A percentile compares a stretch with the other conserved stretches of the same genome.
These are phyloP conservation scores for Chaetothyriales sp. DNA, from an alignment of 2,329 filamentous ascomycete genomes.

Conservation along the genomic window DNA sequence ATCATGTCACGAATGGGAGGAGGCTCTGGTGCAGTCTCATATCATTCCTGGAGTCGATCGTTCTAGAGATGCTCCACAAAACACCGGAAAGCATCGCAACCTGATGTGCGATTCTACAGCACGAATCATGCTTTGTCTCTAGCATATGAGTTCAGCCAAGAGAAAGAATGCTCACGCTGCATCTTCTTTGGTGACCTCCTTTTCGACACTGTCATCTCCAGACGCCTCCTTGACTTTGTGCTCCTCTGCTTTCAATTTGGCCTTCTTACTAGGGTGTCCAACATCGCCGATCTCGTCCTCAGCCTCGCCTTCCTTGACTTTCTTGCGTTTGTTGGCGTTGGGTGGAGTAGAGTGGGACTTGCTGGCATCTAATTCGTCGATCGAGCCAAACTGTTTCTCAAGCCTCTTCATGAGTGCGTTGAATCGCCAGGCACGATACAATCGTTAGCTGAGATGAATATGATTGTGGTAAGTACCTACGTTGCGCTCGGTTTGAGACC, in stretches of 20 bases:
- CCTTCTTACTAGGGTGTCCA: conserved; percentile 3
- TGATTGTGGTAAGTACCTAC: background rate
- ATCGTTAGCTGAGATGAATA: background rate
- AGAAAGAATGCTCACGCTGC: conserved; percentile 1
- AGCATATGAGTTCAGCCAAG: conserved; percentile 6
- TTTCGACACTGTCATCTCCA: conserved; percentile 5
- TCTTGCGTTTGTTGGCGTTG: background rate
- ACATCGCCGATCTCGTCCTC: conserved; percentile 26
- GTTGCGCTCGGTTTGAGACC: background rate
- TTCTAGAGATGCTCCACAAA: too few relatives aligned
- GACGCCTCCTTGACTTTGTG: background rate
- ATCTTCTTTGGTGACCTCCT: background rate
- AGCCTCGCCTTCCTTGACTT: background rate
- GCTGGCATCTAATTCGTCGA: background rate
- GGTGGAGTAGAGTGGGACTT: background rate
- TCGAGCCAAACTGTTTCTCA: background rate
- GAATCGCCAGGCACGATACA: background rate
- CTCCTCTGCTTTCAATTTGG: background rate
- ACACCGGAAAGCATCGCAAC: background rate
- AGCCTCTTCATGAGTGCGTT: background rate
- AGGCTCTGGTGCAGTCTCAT: too few relatives aligned
- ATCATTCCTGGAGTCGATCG: too few relatives aligned
- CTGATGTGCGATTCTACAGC: background rate
- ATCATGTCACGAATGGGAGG: too few relatives aligned
- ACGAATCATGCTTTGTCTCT: background rate